Base-by-base conservation (phyloP, 176 grass and related monocot genomes). In the Eleusine indica region DNA sequence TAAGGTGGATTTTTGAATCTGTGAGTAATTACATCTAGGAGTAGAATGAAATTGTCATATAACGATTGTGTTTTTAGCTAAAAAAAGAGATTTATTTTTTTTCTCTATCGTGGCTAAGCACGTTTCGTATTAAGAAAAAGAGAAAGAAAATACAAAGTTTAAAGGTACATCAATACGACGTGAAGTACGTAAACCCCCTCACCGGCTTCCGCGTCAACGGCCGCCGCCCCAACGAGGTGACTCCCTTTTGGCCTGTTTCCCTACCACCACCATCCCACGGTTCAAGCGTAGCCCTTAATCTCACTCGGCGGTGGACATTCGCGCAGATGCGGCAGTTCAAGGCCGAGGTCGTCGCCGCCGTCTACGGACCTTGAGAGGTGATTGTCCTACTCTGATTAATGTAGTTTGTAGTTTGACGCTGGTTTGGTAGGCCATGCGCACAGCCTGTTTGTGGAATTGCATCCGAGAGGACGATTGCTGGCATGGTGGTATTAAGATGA, bases 311-410 rank as follows among this genome's bases (percentile, higher is more conserved):
- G n/a, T 35, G 17, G 51, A 29, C 84, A 15, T 60, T 67, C 42
- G 54, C 62, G 62, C 85, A 99, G 93, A 99, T 96, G 96, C 90
- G 96, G 86, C 91, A 99, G 79, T 83, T 96, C 58, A 93, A 86
- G 77, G 96, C 91, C 68, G 89, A 90, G 66, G 96, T 99, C 39
- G 92, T 99, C 47, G 93, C 93, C 7, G 93, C 93, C 61, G 83
- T 96, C 49, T 99, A 99, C 63, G 96, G 96, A 2, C 96, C 96
- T 12, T 82, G 91, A 58, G 93, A 99, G 93, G 96, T 99, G 80
- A 65, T 52, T 17, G 53, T 11, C 19, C 40, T 57, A 17, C 32
- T 18, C 68, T 87, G 68, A 25, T 72, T 84, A 0, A 9, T 0
- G 25, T 61, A 37, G 25, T 25, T 70, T 25, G 32, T 37, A 19